phyloP scores from a whole-genome alignment of 306 rosid genomes.

The Pyrus bretschneideri region DNA sequence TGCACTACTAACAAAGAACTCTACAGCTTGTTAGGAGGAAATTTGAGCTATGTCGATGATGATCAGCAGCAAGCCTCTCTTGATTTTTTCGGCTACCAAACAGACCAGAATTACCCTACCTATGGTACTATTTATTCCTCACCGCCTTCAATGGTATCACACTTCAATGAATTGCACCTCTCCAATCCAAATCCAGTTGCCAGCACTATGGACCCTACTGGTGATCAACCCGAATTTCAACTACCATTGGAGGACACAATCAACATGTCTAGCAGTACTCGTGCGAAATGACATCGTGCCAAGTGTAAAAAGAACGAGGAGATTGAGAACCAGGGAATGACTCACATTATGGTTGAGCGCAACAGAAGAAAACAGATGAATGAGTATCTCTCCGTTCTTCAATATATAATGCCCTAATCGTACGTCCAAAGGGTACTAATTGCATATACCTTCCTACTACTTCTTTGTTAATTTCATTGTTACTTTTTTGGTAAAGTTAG shows the following conservation, averaged over 20 bases:
- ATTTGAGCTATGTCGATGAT: slow-evolving; percentile 9
- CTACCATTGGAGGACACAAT: slow-evolving; percentile 23
- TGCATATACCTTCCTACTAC: neutral
- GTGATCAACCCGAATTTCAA: slow-evolving; percentile 2
- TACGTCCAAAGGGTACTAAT: slow-evolving; percentile 80
- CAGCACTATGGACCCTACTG: slow-evolving; percentile 1
- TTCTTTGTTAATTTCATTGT: neutral
- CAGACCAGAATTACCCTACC: slow-evolving; percentile 27
- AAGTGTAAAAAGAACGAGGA: slow-evolving; percentile 69
- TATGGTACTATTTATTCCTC: slow-evolving; percentile 25
- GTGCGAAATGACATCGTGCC: slow-evolving; percentile 63
- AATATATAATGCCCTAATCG: slow-evolving; percentile 85
- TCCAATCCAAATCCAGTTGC: slow-evolving; percentile 27
- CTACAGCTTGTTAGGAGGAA: slow-evolving; percentile 36
- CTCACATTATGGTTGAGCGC: slow-evolving; percentile 94
- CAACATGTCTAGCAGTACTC: slow-evolving; percentile 10
- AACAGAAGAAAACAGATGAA: slow-evolving; percentile 92
- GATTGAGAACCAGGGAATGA: slow-evolving; percentile 94
- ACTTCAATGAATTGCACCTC: slow-evolving; percentile 27
- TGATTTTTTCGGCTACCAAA: slow-evolving; percentile 45
- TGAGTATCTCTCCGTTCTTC: slow-evolving; percentile 83
- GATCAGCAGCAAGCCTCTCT: slow-evolving; percentile 12
- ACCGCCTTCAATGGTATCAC: slow-evolving; percentile 36
- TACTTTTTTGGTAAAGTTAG: too few relatives aligned
- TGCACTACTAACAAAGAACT: slow-evolving; percentile 35